Base-by-base conservation (phyloP, 2,329 filamentous ascomycete species). In the Leptographium procerum region DNA sequence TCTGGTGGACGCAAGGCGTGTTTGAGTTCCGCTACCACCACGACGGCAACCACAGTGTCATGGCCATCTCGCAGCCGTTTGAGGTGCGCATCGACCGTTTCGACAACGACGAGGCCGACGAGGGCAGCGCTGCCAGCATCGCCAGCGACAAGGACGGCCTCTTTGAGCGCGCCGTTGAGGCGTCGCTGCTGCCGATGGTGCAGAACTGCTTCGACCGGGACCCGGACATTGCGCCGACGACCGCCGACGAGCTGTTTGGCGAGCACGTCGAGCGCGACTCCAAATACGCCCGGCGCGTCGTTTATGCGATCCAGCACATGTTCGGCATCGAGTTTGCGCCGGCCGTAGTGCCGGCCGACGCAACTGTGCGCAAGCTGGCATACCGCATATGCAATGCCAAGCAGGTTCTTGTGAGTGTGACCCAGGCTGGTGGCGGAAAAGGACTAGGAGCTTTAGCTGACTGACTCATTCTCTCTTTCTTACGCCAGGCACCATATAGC, bases 1-100 rank as follows among this genome's bases (percentile, higher is more conserved):
- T 96, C 2, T 99, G 90, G 86, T 99, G 94, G 94, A 95, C 88
- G 0, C 88, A 92, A 61, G 94, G 94, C 57, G 88, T 95, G 3
- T 99, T 96, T 68, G 94, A 99, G 68, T 95, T 99, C 76, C 85
- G 94, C 47, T 96, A 96, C 73, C 94, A 99, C 72, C 94, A 99
- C 72, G 86, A 89, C 65, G 91, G 91, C 58, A 88, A 87, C 66
- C 91, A 99, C 73, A 89, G 88, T 64, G 91, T 95, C 67, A 94
- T 99, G 88, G 84, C 90, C 22, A 88, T 97, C 61, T 96, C 91
- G 6, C 82, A 90, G 64, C 91, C 94, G 0, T 99, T 99, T 66
- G 92, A 96, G 71, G 87, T 97, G 59, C 84, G 85, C 52, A 90
- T 97, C 62, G 78, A 81, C 34, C 86, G 85, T 50, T 95, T 96